phyloP scores from a whole-genome alignment of 2,329 filamentous ascomycete species.

The Fusarium tanahbumbuense region DNA sequence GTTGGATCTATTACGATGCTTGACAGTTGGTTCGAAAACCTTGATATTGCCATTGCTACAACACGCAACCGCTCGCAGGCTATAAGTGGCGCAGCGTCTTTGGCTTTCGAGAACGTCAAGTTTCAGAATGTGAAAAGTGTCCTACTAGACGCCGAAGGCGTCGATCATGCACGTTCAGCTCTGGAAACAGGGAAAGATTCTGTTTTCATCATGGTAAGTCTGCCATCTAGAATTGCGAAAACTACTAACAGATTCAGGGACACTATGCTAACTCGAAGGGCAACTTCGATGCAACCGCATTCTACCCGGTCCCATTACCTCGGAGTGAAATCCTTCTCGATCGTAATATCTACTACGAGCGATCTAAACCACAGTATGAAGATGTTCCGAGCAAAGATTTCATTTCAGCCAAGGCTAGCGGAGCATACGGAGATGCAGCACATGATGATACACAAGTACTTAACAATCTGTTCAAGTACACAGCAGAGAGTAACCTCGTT shows the following conservation, averaged over 20 bases:
- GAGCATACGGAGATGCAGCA: conserved; percentile 71
- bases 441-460: conserved; percentile 81
- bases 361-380: conserved; percentile 80
- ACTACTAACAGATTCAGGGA: conserved; percentile 39
- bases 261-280: conserved; percentile 42
- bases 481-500: conserved; percentile 64
- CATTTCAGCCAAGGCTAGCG: conserved; percentile 70
- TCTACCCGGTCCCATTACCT: conserved; percentile 29
- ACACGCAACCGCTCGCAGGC: conserved; percentile 56
- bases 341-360: conserved; percentile 70
- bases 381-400: conserved; percentile 68
- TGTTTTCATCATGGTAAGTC: conserved; percentile 46
- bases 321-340: conserved; percentile 61
- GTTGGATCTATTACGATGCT: conserved; percentile 81
- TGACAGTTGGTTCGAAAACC: conserved; percentile 77
- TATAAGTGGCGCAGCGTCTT: conserved; percentile 55
- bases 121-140: conserved; percentile 52
- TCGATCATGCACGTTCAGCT: conserved; percentile 30
- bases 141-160: conserved; percentile 36
- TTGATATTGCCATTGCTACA: conserved; percentile 75
- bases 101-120: conserved; percentile 62
- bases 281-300: conserved; percentile 40
- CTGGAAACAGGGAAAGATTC: conserved; percentile 15
- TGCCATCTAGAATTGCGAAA: neutral
- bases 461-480: conserved; percentile 62